phyloP scores from a whole-genome alignment of 2,329 filamentous ascomycete genomes.

The Orbilia quercus region DNA sequence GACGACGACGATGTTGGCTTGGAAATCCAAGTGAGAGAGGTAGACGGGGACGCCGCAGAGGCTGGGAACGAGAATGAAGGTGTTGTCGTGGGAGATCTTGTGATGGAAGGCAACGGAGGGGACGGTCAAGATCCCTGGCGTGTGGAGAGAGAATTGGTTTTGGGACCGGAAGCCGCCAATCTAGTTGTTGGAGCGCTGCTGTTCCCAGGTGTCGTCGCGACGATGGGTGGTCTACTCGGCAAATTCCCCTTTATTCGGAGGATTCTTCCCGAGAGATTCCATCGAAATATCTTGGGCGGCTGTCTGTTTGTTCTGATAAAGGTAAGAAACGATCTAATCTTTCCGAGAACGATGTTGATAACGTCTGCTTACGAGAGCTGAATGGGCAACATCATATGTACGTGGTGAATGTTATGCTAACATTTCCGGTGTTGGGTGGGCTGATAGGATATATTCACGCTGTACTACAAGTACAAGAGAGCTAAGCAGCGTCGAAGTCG shows the following conservation, averaged over 20 bases:
- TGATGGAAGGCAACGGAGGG: slow-evolving; percentile 48
- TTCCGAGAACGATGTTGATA: background rate
- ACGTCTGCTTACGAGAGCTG: too few relatives aligned
- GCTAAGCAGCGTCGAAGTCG: slow-evolving; percentile 70
- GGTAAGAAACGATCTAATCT: slow-evolving; percentile 61
- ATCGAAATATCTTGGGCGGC: slow-evolving; percentile 86
- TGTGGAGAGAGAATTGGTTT: slow-evolving; percentile 57
- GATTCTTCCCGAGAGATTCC: slow-evolving; percentile 86
- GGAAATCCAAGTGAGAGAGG: slow-evolving; percentile 61
- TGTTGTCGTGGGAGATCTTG: slow-evolving; percentile 21
- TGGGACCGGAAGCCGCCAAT: slow-evolving; percentile 68
- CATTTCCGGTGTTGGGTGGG: slow-evolving; percentile 20
- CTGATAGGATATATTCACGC: slow-evolving; percentile 67
- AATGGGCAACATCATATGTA: background rate
- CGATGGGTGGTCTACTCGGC: slow-evolving; percentile 77
- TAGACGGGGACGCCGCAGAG: slow-evolving; percentile 59
- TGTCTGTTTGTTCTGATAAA: slow-evolving; percentile 88
- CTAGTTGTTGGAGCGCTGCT: slow-evolving; percentile 76
- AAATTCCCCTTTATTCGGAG: slow-evolving; percentile 69
- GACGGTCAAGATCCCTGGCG: slow-evolving; percentile 26
- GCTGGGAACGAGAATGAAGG: slow-evolving; percentile 58
- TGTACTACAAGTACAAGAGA: slow-evolving; percentile 74
- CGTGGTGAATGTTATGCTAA: slow-evolving; percentile 28
- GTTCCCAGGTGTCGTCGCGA: slow-evolving; percentile 82
- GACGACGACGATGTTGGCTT: slow-evolving; percentile 65